Base-by-base conservation (phyloP, 2,329 filamentous ascomycete genomes). In the Didymella sp. region DNA sequence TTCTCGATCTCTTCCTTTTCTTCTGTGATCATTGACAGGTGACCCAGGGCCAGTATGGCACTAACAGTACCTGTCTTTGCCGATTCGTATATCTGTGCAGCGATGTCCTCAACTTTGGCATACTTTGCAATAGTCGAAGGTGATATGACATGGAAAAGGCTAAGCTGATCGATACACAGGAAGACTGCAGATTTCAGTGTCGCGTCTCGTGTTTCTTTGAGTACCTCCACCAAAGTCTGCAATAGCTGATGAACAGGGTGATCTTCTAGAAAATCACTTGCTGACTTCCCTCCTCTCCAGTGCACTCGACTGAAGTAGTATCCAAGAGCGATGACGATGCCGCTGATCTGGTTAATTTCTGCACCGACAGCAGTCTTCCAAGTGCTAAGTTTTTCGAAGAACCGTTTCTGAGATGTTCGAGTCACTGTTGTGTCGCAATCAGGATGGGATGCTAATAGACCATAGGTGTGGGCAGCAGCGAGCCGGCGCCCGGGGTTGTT, bases 61-160 rank as follows among this genome's bases (percentile, higher is more conserved):
- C 84, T 87, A 68, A 96, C 93, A 54, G 91, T 90, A 8, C 92
- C 90, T 55, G 89, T 87, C 71, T 92, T 95, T 9, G 91, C 89
- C 58, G 89, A 85, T 0, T 82, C 79, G 6, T 85, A 81, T 0
- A 97, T 79, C 6, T 86, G 84, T 17, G 88, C 82, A 22, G 88
- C 80, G 13, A 92, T 78, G 1, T 81, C 73, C 43, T 80, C 75
- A 64, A 73, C 75, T 66, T 61, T 70, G 30, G 56, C 74, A 62
- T 55, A 72, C 62, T 55, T 74, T 25, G 73, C 74, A 4, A 77
- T 66, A 6, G 60, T 59, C 1, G 67, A 63, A 76, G 67, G 82
- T 60, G 58, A 82, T 72, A 89, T 70, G 9, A 85, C 79, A 2
- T 80, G 79, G 61, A 86, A 86, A 19, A 88, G 79, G 71, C 84